These are phyloP conservation scores for Hyaloscypha variabilis DNA, from an alignment of 495 filamentous ascomycete genomes.

Conservation along the genomic window DNA sequence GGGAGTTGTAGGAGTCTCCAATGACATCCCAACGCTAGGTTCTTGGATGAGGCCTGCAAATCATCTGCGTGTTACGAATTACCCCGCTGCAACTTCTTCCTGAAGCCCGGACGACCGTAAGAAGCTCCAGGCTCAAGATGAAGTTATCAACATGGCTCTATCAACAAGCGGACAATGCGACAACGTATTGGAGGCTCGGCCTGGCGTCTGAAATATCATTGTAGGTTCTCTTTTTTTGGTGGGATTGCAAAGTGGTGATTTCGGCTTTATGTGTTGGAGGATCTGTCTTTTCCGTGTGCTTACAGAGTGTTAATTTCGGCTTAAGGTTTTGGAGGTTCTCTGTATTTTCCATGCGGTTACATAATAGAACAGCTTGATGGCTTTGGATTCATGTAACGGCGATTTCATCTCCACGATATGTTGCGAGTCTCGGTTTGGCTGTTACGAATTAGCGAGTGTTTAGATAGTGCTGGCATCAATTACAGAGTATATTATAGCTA, in stretches of 20 bases:
- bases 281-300: background rate
- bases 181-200: conserved; percentile 1
- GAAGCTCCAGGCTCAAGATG: conserved; percentile 1
- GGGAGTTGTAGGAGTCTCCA: conserved; percentile 1
- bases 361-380: background rate
- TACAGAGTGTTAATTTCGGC: conserved; percentile 1
- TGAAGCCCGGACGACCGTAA: background rate
- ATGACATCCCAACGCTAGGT: conserved; percentile 2
- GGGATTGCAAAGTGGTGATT: conserved; percentile 2
- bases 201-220: conserved; percentile 2
- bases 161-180: background rate
- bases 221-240: background rate
- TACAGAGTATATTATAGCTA: background rate
- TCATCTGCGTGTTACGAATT: conserved; percentile 2
- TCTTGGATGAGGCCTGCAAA: conserved; percentile 2
- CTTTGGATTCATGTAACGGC: background rate
- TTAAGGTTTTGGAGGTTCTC: background rate
- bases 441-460: conserved; percentile 2
- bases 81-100: background rate
- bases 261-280: conserved; percentile 2
- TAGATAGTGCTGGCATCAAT: conserved; percentile 2
- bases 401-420: conserved; percentile 1
- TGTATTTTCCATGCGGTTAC: background rate
- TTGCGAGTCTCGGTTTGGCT: background rate
- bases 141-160: conserved; percentile 1